A percentile compares a stretch with the other conserved stretches of the same genome.
phyloP scores from a whole-genome alignment of 129 eudicot genomes.

The Ambrosia artemisiifolia region DNA sequence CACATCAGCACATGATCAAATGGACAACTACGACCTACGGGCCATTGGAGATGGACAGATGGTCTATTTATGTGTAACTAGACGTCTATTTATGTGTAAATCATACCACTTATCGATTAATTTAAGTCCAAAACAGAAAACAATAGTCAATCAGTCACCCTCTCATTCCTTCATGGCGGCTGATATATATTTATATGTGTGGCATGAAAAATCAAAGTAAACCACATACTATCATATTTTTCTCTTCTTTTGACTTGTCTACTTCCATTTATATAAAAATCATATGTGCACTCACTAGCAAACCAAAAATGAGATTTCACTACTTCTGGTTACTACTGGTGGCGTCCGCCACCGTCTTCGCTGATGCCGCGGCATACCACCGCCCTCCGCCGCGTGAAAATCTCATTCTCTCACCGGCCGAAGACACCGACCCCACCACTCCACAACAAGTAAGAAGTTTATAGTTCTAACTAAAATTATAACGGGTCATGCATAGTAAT shows the following conservation, averaged over 20 bases:
- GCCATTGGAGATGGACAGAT: no score
- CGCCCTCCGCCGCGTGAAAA: slow-evolving; percentile 44
- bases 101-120: no score
- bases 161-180: no score
- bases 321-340: slow-evolving; percentile 1
- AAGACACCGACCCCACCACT: slow-evolving; percentile 30
- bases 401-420: slow-evolving; percentile 8
- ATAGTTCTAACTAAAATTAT: not conserved
- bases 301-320: slow-evolving; percentile 5
- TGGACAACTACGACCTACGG: no score
- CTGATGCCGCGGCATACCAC: slow-evolving; percentile 23
- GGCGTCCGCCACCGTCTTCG: not conserved
- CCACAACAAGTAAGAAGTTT: slow-evolving; percentile 45
- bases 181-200: no score
- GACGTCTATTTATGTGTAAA: no score
- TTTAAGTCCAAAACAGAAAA: not conserved
- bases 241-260: not conserved
- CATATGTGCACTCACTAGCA: not conserved
- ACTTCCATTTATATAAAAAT: not conserved
- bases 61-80: no score
- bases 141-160: not conserved
- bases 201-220: no score
- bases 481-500: no score
- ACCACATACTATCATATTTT: no score
- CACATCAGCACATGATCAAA: no score